phyloP scores from a whole-genome alignment of 2,329 filamentous ascomycete species.

The Monosporascus sp. region DNA sequence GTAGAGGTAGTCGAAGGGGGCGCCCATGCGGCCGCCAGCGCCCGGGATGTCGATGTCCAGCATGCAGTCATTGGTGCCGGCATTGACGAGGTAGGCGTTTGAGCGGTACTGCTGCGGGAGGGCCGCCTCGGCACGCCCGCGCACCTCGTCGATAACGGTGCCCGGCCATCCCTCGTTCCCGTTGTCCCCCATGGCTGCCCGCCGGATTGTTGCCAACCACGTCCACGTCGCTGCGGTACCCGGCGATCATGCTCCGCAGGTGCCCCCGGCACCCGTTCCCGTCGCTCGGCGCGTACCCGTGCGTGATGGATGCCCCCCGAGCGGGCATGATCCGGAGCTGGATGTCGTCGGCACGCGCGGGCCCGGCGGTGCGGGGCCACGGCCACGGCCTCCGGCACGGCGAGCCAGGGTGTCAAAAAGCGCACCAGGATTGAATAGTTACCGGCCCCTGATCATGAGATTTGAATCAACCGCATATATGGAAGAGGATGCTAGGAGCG shows the following conservation, averaged over 20 bases:
- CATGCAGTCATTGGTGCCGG: slow-evolving; percentile 35
- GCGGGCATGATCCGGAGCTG: too few relatives aligned
- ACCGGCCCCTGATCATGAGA: too few relatives aligned
- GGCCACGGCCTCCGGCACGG: too few relatives aligned
- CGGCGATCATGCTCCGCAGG: too few relatives aligned
- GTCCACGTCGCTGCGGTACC: slow-evolving; percentile 25
- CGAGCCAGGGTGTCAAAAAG: too few relatives aligned
- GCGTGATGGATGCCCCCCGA: too few relatives aligned
- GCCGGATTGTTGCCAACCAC: slow-evolving; percentile 32
- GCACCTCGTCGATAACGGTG: too few relatives aligned
- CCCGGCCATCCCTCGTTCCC: slow-evolving; percentile 27
- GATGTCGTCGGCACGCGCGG: neutral
- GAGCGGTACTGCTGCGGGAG: slow-evolving; percentile 24
- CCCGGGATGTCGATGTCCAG: slow-evolving; percentile 24
- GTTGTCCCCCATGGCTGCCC: slow-evolving; percentile 31
- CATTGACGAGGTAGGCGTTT: slow-evolving; percentile 33
- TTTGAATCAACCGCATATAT: too few relatives aligned
- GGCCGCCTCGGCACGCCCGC: slow-evolving; percentile 14
- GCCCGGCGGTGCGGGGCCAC: neutral
- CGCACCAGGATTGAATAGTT: too few relatives aligned
- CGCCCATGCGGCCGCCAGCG: slow-evolving; percentile 22
- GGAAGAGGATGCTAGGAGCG: too few relatives aligned
- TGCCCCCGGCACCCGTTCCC: too few relatives aligned
- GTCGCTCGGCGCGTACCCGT: too few relatives aligned
- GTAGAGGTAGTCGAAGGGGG: slow-evolving; percentile 27